Conservation (phyloP, 345 rosid species). For the Lagerstroemia speciosa region DNA sequence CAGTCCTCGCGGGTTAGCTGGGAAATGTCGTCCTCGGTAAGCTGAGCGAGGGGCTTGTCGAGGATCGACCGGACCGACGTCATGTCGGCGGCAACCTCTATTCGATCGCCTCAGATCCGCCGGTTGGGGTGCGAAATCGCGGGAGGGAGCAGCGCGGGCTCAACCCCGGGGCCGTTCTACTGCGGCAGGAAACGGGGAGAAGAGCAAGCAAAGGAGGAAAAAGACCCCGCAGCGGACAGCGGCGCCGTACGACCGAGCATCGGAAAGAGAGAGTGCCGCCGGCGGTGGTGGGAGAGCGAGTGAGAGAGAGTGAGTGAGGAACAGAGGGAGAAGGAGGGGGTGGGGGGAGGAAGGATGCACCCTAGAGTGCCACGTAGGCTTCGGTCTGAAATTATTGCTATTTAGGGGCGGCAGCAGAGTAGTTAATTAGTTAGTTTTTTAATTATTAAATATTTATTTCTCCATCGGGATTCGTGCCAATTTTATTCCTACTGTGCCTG, state of each 20-base stretch:
- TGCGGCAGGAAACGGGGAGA: background rate
- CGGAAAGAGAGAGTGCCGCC: background rate
- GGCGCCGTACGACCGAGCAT: no score
- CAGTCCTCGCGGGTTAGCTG: slow-evolving; percentile 97
- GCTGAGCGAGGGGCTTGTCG: slow-evolving; percentile 65
- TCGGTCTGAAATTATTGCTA: slow-evolving; percentile 10
- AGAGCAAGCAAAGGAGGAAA: background rate
- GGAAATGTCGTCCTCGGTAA: slow-evolving; percentile 92
- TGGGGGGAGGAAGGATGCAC: slow-evolving; percentile 33
- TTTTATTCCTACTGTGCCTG: no score
- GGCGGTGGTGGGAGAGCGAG: background rate
- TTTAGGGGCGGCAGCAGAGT: no score
- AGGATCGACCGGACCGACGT: slow-evolving; percentile 59
- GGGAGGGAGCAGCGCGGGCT: no score
- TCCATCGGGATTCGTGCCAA: no score
- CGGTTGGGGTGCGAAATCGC: background rate
- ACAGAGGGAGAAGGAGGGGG: background rate
- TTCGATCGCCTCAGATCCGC: slow-evolving; percentile 20
- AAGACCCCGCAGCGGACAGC: background rate
- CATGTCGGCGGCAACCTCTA: slow-evolving; percentile 34
- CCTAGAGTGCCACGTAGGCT: slow-evolving; percentile 81
- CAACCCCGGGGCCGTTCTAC: background rate
- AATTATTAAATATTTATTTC: no score
- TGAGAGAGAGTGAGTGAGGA: no score
- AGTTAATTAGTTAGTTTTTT: no score